phyloP scores from a whole-genome alignment of 2,329 filamentous ascomycete genomes.

The Annulohypoxylon truncatum region DNA sequence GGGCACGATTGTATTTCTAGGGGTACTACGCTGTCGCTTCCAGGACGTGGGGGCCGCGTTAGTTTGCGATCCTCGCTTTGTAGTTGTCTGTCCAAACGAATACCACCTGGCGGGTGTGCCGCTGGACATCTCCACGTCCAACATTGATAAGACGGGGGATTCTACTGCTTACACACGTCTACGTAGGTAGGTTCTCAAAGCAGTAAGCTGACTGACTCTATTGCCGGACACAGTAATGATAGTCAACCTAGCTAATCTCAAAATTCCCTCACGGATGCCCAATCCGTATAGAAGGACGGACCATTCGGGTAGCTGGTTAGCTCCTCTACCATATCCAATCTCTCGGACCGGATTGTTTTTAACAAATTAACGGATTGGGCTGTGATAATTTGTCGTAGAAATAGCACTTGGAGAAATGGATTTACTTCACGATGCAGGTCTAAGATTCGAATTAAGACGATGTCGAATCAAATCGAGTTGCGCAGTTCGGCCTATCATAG shows the following conservation, averaged over 20 bases:
- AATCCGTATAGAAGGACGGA: constrained; percentile 2
- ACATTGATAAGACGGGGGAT: neutral
- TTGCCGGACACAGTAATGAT: constrained; percentile 14
- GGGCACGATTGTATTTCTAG: neutral
- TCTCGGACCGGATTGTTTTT: neutral
- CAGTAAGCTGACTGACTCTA: constrained; percentile 12
- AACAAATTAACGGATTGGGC: neutral
- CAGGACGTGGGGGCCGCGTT: neutral
- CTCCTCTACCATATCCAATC: neutral
- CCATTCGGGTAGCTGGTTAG: constrained; percentile 7
- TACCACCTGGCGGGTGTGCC: neutral
- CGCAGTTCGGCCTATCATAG: constrained; percentile 33
- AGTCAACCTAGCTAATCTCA: constrained; percentile 5
- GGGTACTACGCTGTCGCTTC: neutral
- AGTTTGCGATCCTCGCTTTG: neutral
- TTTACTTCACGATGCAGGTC: neutral
- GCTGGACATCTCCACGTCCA: neutral
- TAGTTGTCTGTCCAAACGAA: neutral
- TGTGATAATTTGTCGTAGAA: neutral
- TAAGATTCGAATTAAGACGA: constrained; percentile 4
- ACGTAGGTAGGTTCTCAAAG: constrained; percentile 1
- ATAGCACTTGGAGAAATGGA: neutral
- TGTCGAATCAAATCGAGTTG: constrained; percentile 18
- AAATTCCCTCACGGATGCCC: constrained; percentile 7
- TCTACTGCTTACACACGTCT: constrained; percentile 10